A percentile compares a stretch with the other conserved stretches of the same genome.
phyloP scores from a whole-genome alignment of 2,329 filamentous ascomycete species.

The Orbilia quercus region DNA sequence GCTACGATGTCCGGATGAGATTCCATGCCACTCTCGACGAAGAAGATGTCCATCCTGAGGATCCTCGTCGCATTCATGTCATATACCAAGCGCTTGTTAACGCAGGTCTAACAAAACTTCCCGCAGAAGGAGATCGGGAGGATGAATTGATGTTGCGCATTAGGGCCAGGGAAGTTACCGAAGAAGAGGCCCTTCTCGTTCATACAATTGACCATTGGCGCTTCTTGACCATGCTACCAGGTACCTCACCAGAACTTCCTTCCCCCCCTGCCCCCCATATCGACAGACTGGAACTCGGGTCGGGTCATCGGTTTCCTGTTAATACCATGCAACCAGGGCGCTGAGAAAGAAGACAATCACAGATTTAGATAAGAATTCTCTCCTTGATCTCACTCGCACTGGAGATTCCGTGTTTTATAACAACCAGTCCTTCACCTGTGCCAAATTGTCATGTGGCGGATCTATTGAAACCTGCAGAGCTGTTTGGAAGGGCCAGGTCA shows the following conservation, averaged over 20 bases:
- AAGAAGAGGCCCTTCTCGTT: slow-evolving; percentile 81
- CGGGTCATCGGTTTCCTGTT: neutral
- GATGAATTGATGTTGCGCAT: slow-evolving; percentile 73
- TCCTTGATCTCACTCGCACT: slow-evolving; percentile 76
- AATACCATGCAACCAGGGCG: slow-evolving; percentile 44
- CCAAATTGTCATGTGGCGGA: slow-evolving; percentile 85
- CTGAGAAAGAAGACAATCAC: slow-evolving; percentile 30
- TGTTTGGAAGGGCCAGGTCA: slow-evolving; percentile 83
- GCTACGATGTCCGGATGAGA: slow-evolving; percentile 95
- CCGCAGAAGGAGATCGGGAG: slow-evolving; percentile 61
- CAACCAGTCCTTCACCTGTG: slow-evolving; percentile 80
- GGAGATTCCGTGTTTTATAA: slow-evolving; percentile 86
- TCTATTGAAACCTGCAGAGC: slow-evolving; percentile 95
- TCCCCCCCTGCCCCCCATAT: neutral
- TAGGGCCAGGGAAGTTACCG: slow-evolving; percentile 78
- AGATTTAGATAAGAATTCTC: slow-evolving; percentile 69
- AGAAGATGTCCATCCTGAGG: slow-evolving; percentile 88
- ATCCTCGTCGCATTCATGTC: slow-evolving; percentile 88
- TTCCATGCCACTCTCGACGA: slow-evolving; percentile 87
- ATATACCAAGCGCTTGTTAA: slow-evolving; percentile 91
- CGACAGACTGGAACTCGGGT: no score
- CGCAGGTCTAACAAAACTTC: slow-evolving; percentile 76
- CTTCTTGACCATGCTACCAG: slow-evolving; percentile 65
- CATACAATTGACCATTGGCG: slow-evolving; percentile 81
- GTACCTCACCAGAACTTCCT: no score